These are phyloP conservation scores for Termitomyces sp. DNA, from an alignment of 768 basidiomycete genomes.

Conservation along the genomic window DNA sequence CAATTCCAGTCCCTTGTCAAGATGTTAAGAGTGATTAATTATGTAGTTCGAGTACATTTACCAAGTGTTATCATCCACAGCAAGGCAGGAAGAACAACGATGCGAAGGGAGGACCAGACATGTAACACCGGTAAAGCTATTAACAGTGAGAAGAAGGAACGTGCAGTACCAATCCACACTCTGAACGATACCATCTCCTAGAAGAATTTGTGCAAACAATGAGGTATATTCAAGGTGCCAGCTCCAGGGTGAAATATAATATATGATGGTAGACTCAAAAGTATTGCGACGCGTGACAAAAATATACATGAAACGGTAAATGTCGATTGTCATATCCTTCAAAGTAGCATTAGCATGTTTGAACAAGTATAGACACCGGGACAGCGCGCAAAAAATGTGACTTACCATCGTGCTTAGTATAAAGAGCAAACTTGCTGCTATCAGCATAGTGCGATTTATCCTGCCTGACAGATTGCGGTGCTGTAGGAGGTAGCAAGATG, in stretches of 20 bases:
- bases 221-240: neutral
- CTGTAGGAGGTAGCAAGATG: neutral
- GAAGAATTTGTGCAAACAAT: neutral
- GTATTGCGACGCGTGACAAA: neutral
- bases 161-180: neutral
- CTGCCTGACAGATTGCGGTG: neutral
- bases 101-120: too few relatives aligned
- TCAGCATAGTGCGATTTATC: neutral
- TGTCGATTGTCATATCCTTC: neutral
- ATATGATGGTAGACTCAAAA: neutral
- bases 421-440: neutral
- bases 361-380: too few relatives aligned
- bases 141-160: neutral
- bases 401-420: neutral
- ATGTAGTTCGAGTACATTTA: neutral
- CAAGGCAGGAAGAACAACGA: too few relatives aligned
- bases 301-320: neutral
- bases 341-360: too few relatives aligned
- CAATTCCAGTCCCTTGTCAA: neutral
- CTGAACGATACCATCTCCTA: conserved; percentile 1
- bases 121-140: neutral
- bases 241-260: neutral
- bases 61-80: too few relatives aligned
- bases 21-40: neutral
- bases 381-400: too few relatives aligned